Percentiles rank a stretch among this genome's conserved stretches.
Evolutionary conservation across 2,329 filamentous ascomycete species (phyloP).

Genomic region (Phialemoniopsis sp.): DNA sequence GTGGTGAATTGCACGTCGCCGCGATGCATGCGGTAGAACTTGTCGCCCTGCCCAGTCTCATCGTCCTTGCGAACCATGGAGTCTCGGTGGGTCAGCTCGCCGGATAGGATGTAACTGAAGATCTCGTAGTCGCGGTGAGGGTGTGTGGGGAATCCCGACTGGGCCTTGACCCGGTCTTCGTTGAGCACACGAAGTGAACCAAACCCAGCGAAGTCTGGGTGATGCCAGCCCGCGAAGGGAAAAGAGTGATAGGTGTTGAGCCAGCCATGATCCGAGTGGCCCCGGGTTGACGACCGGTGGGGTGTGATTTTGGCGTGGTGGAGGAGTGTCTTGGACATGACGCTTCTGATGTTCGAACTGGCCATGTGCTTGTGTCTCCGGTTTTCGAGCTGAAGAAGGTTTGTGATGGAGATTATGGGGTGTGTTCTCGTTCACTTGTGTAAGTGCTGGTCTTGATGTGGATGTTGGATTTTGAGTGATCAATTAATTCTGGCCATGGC

Average conservation of each 20-base stretch:
- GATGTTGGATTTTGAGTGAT: too few species aligned
- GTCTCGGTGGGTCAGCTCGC: slow-evolving; percentile 84
- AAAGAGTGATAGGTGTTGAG: slow-evolving; percentile 85
- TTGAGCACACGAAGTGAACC: slow-evolving; percentile 82
- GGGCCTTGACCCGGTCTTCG: slow-evolving; percentile 75
- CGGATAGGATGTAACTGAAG: slow-evolving; percentile 81
- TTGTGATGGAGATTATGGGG: too few species aligned
- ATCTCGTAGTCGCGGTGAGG: slow-evolving; percentile 85
- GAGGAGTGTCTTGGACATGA: slow-evolving; percentile 54
- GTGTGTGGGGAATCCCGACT: slow-evolving; percentile 79
- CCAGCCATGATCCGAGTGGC: slow-evolving; percentile 82
- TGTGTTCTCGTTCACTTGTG: too few species aligned
- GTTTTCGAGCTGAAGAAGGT: neutral
- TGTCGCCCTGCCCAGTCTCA: slow-evolving; percentile 52
- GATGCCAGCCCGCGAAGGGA: slow-evolving; percentile 70
- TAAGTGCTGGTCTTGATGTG: too few species aligned
- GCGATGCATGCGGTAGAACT: slow-evolving; percentile 67
- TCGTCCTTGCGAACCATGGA: slow-evolving; percentile 71
- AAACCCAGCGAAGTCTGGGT: slow-evolving; percentile 64
- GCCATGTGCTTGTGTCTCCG: neutral
- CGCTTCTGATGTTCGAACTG: slow-evolving; percentile 8
- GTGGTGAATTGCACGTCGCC: slow-evolving; percentile 90
- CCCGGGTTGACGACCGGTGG: slow-evolving; percentile 67
- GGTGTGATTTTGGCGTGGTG: slow-evolving; percentile 68
- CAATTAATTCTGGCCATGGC: too few species aligned